These are phyloP conservation scores for Vigna nakashimae DNA, from an alignment of 306 rosid genomes.

Conservation along the genomic window DNA sequence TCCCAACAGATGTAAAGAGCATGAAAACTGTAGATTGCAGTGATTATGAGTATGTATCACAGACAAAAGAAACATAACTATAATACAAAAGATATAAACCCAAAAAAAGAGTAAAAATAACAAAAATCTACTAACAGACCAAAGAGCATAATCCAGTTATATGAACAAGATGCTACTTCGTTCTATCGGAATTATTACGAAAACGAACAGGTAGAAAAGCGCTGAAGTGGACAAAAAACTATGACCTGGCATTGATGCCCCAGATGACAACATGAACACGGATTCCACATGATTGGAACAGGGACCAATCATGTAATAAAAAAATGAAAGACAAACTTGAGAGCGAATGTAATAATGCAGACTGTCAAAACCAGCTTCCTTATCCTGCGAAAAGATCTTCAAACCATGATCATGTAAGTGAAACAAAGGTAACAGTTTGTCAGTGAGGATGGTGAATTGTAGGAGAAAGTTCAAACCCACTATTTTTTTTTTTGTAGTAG, in stretches of 20 bases:
- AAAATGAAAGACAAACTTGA: too few species aligned
- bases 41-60: neutral
- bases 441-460: too few species aligned
- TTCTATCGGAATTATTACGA: neutral
- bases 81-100: neutral
- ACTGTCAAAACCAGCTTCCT: too few species aligned
- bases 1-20: neutral
- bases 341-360: too few species aligned
- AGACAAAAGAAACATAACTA: neutral
- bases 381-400: too few species aligned
- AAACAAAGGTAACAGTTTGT: too few species aligned
- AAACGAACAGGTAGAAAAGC: neutral
- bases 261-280: too few species aligned
- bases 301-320: neutral
- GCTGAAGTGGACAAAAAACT: neutral
- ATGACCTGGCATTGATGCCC: conserved; percentile 1
- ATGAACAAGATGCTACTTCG: neutral
- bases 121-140: neutral
- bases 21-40: neutral
- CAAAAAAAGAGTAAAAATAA: neutral
- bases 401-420: too few species aligned
- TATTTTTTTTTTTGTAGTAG: too few species aligned
- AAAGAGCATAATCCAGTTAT: neutral
- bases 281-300: neutral
- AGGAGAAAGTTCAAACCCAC: too few species aligned